These are phyloP conservation scores for Diaporthe capsici DNA, from an alignment of 2,329 filamentous ascomycete genomes.

Conservation along the genomic window DNA sequence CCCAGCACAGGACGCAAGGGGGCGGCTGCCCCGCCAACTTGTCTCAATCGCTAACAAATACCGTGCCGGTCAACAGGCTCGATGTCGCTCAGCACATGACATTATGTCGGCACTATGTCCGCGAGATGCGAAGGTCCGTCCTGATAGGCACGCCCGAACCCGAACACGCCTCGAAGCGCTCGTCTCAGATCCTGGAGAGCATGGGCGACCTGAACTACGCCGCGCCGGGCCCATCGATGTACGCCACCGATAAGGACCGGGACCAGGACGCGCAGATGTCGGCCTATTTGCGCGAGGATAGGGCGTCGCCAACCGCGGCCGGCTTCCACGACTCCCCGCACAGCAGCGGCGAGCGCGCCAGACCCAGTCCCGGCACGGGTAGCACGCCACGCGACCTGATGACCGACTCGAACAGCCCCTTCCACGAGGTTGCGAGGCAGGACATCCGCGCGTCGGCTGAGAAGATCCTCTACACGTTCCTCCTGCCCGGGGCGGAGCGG, in stretches of 20 bases:
- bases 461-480: constrained; percentile 98
- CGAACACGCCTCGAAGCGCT: constrained; percentile 85
- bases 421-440: constrained; percentile 85
- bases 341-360: constrained; percentile 62
- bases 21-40: constrained; percentile 35
- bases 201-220: constrained; percentile 76
- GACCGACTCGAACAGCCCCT: constrained; percentile 85
- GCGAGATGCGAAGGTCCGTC: constrained; percentile 92
- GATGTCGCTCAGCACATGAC: constrained; percentile 99
- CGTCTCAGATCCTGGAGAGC: constrained; percentile 82
- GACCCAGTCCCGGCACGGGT: constrained; percentile 66
- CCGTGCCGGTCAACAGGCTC: constrained; percentile 73
- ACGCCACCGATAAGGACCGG: constrained; percentile 78
- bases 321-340: constrained; percentile 70
- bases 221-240: constrained; percentile 73
- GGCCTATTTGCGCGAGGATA: constrained; percentile 83
- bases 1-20: constrained; percentile 14
- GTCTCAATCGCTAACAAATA: constrained; percentile 43
- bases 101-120: constrained; percentile 95
- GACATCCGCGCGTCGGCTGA: constrained; percentile 95
- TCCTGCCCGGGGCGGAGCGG: constrained; percentile 94
- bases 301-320: constrained; percentile 47
- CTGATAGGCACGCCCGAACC: constrained; percentile 93
- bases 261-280: constrained; percentile 92
- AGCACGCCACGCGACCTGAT: constrained; percentile 73